phyloP scores from a whole-genome alignment of 768 basidiomycete species.

The Leccinum fibrillosum region DNA sequence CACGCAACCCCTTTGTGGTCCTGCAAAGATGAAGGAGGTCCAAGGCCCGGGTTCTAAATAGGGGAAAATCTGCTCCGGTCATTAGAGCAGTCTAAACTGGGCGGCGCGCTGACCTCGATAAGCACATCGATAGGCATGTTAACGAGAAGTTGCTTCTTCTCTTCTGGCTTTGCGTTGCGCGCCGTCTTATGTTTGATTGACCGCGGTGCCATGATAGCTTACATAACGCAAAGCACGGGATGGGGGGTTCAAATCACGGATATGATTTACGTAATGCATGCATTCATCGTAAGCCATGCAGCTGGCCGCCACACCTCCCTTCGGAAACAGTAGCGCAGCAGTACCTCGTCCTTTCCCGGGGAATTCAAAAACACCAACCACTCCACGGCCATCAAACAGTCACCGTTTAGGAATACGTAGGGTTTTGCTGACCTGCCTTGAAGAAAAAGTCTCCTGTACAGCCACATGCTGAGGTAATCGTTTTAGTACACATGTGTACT shows the following conservation, averaged over 20 bases:
- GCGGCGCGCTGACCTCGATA: constrained; percentile 8
- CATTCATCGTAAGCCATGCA: constrained; percentile 12
- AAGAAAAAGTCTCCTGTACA: too few relatives aligned
- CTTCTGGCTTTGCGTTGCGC: neutral
- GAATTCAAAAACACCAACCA: neutral
- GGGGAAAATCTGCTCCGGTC: neutral
- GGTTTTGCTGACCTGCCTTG: constrained; percentile 94
- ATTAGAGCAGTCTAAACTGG: neutral
- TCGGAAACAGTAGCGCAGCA: constrained; percentile 4
- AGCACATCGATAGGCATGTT: constrained; percentile 14
- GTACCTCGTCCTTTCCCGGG: constrained; percentile 1
- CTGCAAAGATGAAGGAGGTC: constrained; percentile 33
- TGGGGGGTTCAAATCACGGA: neutral
- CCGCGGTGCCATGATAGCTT: constrained; percentile 1
- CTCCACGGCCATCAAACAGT: constrained; percentile 11
- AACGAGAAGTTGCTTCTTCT: neutral
- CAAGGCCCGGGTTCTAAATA: constrained; percentile 26
- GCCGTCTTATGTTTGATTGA: neutral
- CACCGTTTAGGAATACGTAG: constrained; percentile 78
- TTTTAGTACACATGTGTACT: too few relatives aligned
- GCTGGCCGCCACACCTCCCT: neutral
- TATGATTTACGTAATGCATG: constrained; percentile 1
- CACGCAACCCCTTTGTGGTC: constrained; percentile 28
- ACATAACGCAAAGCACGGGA: neutral
- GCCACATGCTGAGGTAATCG: too few relatives aligned